phyloP scores from a whole-genome alignment of 2,329 filamentous ascomycete genomes.

The Aspergillus alliaceus region DNA sequence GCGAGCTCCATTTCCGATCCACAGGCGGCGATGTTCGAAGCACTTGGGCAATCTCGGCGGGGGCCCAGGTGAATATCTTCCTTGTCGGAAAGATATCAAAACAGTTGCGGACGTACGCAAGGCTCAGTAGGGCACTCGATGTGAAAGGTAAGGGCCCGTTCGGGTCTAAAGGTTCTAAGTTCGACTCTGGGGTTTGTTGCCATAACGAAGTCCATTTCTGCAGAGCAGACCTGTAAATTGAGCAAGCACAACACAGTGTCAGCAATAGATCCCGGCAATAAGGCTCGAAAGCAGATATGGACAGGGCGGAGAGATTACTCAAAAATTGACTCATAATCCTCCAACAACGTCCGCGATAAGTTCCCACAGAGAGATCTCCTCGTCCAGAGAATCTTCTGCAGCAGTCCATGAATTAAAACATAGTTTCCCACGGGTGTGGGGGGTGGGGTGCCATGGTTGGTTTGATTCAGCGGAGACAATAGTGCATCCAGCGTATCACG shows the following conservation, averaged over 20 bases:
- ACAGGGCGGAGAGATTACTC: too few species aligned
- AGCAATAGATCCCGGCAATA: too few species aligned
- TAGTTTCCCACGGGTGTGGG: too few species aligned
- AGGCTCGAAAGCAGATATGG: too few species aligned
- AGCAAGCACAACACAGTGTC: background rate
- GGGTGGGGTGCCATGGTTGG: too few species aligned
- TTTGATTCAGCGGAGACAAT: background rate
- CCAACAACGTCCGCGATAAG: too few species aligned
- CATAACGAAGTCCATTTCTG: constrained; percentile 3
- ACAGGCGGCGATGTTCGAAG: background rate
- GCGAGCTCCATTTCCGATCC: background rate
- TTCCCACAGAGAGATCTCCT: too few species aligned
- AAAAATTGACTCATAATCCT: too few species aligned
- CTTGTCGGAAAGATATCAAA: background rate
- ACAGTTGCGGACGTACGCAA: constrained; percentile 6
- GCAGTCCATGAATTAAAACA: too few species aligned
- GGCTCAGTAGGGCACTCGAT: constrained; percentile 4
- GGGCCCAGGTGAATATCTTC: background rate
- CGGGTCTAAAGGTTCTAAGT: constrained; percentile 1
- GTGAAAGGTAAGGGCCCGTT: constrained; percentile 10
- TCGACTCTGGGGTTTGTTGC: constrained; percentile 10
- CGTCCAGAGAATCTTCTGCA: too few species aligned
- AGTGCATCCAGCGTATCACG: background rate
- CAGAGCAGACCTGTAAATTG: background rate
- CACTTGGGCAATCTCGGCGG: background rate